Percentiles rank a stretch among this genome's conserved stretches.
Evolutionary conservation across 345 rosid genomes (phyloP).

Genomic region (Dovyalis caffra): DNA sequence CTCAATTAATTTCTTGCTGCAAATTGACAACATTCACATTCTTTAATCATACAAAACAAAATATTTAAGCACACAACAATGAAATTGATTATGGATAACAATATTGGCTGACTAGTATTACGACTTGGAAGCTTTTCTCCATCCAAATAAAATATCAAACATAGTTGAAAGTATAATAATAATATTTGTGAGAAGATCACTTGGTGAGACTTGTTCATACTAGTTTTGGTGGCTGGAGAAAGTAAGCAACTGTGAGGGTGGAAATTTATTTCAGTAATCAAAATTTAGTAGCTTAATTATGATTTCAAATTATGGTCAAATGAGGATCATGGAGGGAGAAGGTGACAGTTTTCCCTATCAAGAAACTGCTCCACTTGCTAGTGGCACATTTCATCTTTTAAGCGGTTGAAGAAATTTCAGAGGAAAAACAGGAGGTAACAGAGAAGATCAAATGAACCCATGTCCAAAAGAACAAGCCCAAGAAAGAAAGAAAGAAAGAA

Average conservation of each 20-base stretch:
- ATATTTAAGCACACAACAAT: neutral
- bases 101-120: neutral
- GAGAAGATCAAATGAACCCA: neutral
- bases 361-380: neutral
- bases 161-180: neutral
- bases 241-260: neutral
- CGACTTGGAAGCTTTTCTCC: constrained; percentile 31
- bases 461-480: neutral
- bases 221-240: neutral
- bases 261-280: neutral
- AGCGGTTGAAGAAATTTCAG: no score
- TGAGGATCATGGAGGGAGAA: neutral
- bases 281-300: neutral
- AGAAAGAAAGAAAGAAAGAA: no score
- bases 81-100: neutral
- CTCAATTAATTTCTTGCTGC: constrained; percentile 24
- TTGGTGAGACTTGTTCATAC: neutral
- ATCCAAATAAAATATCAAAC: constrained; percentile 15
- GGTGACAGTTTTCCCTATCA: neutral
- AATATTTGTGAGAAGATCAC: neutral
- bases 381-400: neutral
- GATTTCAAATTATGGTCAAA: neutral
- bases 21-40: neutral
- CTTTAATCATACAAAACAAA: neutral
- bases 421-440: no score